Evolutionary conservation across 106 monocot genomes (phyloP), one percentile per base, ranked within the genome.

Genomic region (Gastrodia elata): DNA sequence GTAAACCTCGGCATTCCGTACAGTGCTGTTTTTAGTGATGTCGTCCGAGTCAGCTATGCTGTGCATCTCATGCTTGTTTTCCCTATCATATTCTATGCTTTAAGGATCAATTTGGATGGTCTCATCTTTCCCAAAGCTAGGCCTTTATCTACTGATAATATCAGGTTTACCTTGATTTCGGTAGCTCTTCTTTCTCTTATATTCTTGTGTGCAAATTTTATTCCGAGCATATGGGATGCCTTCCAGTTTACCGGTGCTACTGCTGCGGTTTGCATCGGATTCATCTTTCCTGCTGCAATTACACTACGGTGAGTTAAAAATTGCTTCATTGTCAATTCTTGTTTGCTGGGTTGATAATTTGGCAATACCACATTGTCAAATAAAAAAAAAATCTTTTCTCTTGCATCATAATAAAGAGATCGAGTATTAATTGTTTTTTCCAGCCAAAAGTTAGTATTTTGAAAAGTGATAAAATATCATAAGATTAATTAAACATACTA

Each of bases 161-260:
- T 68, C 59, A 82, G 96, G 44, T 97, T 97, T 39, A 57, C 76
- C 5, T 68, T 75, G 35, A 74, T 90, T 26, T 86, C 92, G 4
- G 42, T 56, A 22, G 38, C 68, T 16, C 85, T 92, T 40, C 79
- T 97, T n/a, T 41, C 79, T 10, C 14, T 88, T 18, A 74, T 92
- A 5, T 97, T 84, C 73, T 35, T 85, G 26, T 84, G 82, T 52
- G 88, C 96, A 18, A 92, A 86, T 55, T 90, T 90, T 64, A 81
- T 97, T 43, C 96, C 96, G 2, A 92, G 92, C 79, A 97, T 97
- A 27, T 97, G 96, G 96, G 96, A 97, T 75, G 96, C 96, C 25
- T 97, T 97, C 72, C 92, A 97, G 44, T 90, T 97, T 38, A 97
- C 96, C 6, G 96, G 96, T 38, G 92, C 96, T 2, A 97, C 96